These are phyloP conservation scores for Ceratobasidium sp. DNA, from an alignment of 1,284 basidiomycete genomes.

Conservation along the genomic window DNA sequence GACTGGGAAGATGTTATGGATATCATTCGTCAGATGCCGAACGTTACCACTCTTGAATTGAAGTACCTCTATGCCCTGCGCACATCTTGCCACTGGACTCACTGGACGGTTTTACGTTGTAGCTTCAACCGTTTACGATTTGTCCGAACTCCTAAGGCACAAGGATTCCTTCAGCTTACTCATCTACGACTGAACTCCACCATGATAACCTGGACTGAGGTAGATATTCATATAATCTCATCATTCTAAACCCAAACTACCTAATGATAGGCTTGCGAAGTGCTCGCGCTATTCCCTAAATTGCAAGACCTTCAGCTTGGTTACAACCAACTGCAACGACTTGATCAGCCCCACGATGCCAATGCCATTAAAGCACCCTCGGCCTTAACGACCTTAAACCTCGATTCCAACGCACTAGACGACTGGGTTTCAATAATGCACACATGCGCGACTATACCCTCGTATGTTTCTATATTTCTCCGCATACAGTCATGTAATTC, in stretches of 20 bases:
- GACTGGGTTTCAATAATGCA: constrained; percentile 68
- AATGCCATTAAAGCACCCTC: constrained; percentile 41
- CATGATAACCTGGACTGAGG: constrained; percentile 74
- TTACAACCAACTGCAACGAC: constrained; percentile 68
- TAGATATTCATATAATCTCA: constrained; percentile 50
- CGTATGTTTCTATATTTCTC: constrained; percentile 58
- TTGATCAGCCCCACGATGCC: constrained; percentile 50
- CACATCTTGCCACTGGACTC: background rate
- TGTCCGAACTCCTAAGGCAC: constrained; percentile 1
- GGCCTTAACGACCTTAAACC: constrained; percentile 69
- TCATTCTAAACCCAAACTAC: background rate
- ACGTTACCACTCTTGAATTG: constrained; percentile 73
- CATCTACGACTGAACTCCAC: constrained; percentile 82
- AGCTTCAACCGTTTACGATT: constrained; percentile 69
- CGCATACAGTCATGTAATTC: constrained; percentile 29
- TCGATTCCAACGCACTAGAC: constrained; percentile 75
- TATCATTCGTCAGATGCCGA: constrained; percentile 72
- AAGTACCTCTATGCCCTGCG: constrained; percentile 66
- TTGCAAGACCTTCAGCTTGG: constrained; percentile 79
- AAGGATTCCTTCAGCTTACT: constrained; percentile 52
- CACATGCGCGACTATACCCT: constrained; percentile 61
- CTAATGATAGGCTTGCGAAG: constrained; percentile 51
- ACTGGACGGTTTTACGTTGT: constrained; percentile 44
- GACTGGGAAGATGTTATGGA: constrained; percentile 75
- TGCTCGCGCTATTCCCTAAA: constrained; percentile 67